Percentiles rank a stretch among this genome's conserved stretches.
These are phyloP conservation scores for Cladosporium sp. DNA, from an alignment of 2,329 filamentous ascomycete species.

Conservation along the genomic window DNA sequence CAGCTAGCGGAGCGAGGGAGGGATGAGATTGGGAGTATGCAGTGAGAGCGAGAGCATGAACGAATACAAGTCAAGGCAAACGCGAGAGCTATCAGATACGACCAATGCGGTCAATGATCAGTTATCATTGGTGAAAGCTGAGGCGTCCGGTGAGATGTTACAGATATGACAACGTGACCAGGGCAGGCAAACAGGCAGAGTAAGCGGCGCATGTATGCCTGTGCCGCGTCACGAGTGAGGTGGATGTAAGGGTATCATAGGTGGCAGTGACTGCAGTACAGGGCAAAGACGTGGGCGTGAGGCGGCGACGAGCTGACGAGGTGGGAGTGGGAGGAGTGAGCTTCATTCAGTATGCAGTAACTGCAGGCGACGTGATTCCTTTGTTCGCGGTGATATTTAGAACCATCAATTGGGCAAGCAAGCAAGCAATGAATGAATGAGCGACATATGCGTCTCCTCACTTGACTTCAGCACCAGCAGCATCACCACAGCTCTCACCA, in stretches of 20 bases:
- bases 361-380: background rate
- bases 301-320: background rate
- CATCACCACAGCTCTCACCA: background rate
- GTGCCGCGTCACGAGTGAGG: constrained; percentile 10
- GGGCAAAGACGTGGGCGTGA: background rate
- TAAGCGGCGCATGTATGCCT: constrained; percentile 14
- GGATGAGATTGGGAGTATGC: background rate
- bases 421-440: background rate
- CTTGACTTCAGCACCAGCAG: background rate
- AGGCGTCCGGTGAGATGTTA: constrained; percentile 1
- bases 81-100: background rate
- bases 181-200: background rate
- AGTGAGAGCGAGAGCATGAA: background rate
- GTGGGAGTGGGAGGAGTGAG: background rate
- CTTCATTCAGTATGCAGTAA: background rate
- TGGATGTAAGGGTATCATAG: background rate
- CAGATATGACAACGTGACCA: background rate
- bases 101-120: background rate
- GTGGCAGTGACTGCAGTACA: background rate
- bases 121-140: constrained; percentile 1
- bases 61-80: background rate
- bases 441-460: background rate
- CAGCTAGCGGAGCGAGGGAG: background rate
- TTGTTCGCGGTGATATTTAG: background rate
- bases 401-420: background rate